Percentiles rank a stretch among this genome's conserved stretches.
Conservation (phyloP, 129 eudicot species). For the Apium graveolens region DNA sequence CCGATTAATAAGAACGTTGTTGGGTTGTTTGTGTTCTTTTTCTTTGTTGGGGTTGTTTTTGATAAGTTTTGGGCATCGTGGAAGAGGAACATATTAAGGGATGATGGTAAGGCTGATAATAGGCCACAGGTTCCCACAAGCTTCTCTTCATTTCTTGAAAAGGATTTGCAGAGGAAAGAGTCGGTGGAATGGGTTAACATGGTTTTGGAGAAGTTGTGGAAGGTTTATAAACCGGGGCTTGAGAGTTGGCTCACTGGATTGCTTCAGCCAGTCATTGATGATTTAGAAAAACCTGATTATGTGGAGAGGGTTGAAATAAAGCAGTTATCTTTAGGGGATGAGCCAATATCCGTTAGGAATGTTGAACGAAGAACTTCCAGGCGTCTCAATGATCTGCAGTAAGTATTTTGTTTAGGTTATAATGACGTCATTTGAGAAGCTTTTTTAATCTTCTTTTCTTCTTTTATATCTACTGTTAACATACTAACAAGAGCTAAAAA, state of each 20-base stretch:
- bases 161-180: conserved; percentile 96
- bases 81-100: conserved; percentile 36
- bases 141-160: conserved; percentile 73
- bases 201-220: conserved; percentile 96
- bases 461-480: not conserved
- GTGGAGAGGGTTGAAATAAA: conserved; percentile 92
- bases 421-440: not conserved
- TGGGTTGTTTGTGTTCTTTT: conserved; percentile 81
- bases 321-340: conserved; percentile 91
- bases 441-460: not conserved
- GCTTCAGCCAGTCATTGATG: conserved; percentile 92
- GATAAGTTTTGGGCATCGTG: conserved; percentile 77
- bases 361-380: conserved; percentile 95
- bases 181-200: conserved; percentile 99
- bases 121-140: conserved; percentile 68
- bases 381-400: conserved; percentile 85
- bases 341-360: conserved; percentile 81
- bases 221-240: conserved; percentile 84
- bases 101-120: conserved; percentile 32
- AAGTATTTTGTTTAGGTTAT: conserved; percentile 25
- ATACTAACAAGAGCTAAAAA: not conserved
- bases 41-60: conserved; percentile 85
- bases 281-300: conserved; percentile 83
- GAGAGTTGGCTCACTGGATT: conserved; percentile 86
- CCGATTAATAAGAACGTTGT: conserved; percentile 63